These are phyloP conservation scores for Mariannaea elegans DNA, from an alignment of 2,329 filamentous ascomycete genomes.

Conservation along the genomic window DNA sequence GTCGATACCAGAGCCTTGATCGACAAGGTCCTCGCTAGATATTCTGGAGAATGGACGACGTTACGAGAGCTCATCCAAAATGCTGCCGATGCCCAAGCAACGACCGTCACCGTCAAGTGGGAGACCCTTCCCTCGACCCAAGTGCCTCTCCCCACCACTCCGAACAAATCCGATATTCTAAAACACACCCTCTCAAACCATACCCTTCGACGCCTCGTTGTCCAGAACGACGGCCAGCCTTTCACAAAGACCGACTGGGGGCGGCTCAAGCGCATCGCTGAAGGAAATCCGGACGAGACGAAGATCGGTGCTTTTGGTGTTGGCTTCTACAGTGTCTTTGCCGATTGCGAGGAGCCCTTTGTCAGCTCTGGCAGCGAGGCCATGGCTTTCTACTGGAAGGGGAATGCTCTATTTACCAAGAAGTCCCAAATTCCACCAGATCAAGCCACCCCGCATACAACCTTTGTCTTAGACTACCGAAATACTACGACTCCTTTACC, in stretches of 20 bases:
- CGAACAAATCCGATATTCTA: conserved; percentile 74
- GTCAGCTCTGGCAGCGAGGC: conserved; percentile 91
- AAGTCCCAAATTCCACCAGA: conserved; percentile 77
- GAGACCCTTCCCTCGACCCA: conserved; percentile 87
- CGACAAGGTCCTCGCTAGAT: conserved; percentile 95
- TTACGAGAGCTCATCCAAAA: conserved; percentile 97
- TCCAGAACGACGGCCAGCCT: conserved; percentile 89
- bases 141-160: conserved; percentile 73
- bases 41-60: conserved; percentile 93
- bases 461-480: conserved; percentile 94
- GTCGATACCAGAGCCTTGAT: conserved; percentile 97
- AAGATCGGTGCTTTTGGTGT: conserved; percentile 99
- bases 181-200: conserved; percentile 88
- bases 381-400: conserved; percentile 99
- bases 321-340: conserved; percentile 98
- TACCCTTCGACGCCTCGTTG: conserved; percentile 85
- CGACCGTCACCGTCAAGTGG: conserved; percentile 88
- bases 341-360: conserved; percentile 97
- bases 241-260: conserved; percentile 94
- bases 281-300: conserved; percentile 97
- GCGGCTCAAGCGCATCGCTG: conserved; percentile 94
- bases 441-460: conserved; percentile 76
- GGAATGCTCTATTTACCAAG: conserved; percentile 94
- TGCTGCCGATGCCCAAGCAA: conserved; percentile 94
- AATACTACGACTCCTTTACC: conserved; percentile 89